Conservation (phyloP, 306 rosid genomes). For the Medicago ruthenica region DNA sequence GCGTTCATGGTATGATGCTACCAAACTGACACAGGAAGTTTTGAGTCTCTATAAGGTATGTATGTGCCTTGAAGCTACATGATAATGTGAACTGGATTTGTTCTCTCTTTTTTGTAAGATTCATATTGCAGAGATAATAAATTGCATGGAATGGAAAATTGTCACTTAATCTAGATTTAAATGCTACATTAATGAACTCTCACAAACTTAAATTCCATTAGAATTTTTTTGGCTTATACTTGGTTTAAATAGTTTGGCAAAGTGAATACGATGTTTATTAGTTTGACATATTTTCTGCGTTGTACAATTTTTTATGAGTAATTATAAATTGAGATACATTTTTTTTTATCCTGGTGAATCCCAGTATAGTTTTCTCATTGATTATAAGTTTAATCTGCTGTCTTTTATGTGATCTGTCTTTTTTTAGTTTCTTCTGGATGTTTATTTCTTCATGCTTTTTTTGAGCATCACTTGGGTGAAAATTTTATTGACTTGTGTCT, state of each 20-base stretch:
- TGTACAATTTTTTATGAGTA: neutral
- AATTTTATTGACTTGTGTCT: constrained; percentile 29
- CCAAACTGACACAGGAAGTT: constrained; percentile 81
- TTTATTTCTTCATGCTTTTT: constrained; percentile 19
- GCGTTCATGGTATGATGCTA: constrained; percentile 90
- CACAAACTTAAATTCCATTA: neutral
- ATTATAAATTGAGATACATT: neutral
- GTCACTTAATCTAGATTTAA: neutral
- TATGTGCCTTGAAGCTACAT: constrained; percentile 26
- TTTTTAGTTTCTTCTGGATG: neutral
- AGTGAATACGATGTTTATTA: neutral
- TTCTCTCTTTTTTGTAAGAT: constrained; percentile 1
- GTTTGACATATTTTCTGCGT: neutral
- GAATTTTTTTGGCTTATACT: neutral
- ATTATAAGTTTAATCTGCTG: neutral
- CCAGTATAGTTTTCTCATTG: constrained; percentile 13
- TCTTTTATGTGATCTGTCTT: neutral
- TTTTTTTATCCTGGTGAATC: constrained; percentile 14
- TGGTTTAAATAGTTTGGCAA: constrained; percentile 25
- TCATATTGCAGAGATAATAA: constrained; percentile 18
- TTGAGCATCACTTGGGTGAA: constrained; percentile 8
- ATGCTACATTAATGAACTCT: constrained; percentile 15
- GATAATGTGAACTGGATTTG: neutral
- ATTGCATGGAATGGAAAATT: constrained; percentile 15
- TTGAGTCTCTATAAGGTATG: constrained; percentile 84